A percentile compares a stretch with the other conserved stretches of the same genome.
Conservation (phyloP, 2,329 filamentous ascomycete species). For the Calonectria fujianensis region DNA sequence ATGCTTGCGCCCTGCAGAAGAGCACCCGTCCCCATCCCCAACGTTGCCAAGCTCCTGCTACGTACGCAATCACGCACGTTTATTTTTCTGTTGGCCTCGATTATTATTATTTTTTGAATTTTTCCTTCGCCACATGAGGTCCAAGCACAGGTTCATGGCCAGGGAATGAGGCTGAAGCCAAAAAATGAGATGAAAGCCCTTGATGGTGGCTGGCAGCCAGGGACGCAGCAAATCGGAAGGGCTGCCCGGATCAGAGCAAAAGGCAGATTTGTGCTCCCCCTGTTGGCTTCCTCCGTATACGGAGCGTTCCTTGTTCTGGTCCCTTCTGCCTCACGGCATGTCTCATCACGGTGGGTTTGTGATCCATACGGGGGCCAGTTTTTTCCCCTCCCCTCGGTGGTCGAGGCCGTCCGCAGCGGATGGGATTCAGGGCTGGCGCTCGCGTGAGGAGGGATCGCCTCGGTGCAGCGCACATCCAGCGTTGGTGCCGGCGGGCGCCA, state of each 20-base stretch:
- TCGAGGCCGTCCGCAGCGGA: not conserved
- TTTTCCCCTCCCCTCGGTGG: not conserved
- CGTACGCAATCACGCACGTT: slow-evolving; percentile 7
- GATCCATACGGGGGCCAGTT: not conserved
- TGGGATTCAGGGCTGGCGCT: slow-evolving; percentile 14
- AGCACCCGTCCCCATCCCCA: not conserved
- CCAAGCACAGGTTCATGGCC: slow-evolving; percentile 4
- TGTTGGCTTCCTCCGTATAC: slow-evolving; percentile 17
- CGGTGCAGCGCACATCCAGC: slow-evolving; percentile 16
- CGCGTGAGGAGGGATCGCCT: not conserved
- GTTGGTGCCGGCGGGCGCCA: slow-evolving; percentile 9
- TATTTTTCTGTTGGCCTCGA: not conserved
- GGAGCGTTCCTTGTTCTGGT: slow-evolving; percentile 1
- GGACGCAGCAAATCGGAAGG: slow-evolving; percentile 12
- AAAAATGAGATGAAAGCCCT: slow-evolving; percentile 1
- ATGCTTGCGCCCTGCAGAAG: slow-evolving; percentile 6
- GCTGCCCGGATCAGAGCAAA: not conserved
- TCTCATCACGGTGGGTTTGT: slow-evolving; percentile 20
- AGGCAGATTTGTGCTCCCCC: slow-evolving; percentile 16
- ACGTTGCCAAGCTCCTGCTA: not conserved
- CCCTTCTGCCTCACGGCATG: not conserved
- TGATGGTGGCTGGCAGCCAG: slow-evolving; percentile 15
- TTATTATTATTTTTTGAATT: not conserved
- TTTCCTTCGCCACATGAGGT: not conserved
- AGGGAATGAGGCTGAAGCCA: slow-evolving; percentile 19